Base-by-base conservation (phyloP, 2,329 filamentous ascomycete genomes). In the Xylaria polymorpha region DNA sequence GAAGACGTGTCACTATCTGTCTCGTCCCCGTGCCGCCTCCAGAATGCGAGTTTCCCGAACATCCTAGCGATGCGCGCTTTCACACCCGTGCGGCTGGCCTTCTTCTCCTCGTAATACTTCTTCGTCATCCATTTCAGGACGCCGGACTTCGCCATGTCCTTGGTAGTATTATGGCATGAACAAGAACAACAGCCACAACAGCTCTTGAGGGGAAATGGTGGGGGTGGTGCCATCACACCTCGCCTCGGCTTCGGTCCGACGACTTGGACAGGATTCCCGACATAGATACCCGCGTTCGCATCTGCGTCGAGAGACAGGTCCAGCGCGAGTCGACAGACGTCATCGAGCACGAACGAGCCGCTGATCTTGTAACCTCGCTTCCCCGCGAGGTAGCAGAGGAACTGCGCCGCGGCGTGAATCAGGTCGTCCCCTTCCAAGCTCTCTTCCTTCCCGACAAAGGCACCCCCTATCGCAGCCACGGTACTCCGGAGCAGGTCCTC, bases 41-140 rank as follows among this genome's bases (percentile, higher is more conserved):
- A 73, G 51, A 75, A 76, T 9, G 71, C 71, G 4, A 76, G 69
- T 57, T 66, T 75, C 63, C 56, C 65, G 14, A 75, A 66, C 55
- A 56, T 72, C 20, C 69, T 56, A 3, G 65, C 37, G 15, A 71
- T 62, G 35, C 61, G 53, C 56, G 64, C 68, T 20, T 39, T 69
- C 4, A 67, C 18, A 10, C 51, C 37, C 12, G 14, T 43, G 32
- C 60, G 56, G 29, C 46, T 29, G 1, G 44, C 41, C 25, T 18
- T 35, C 41, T 61, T 53, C 53, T 69, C 64, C 14, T 57, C 18
- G 2, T 57, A 8, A 20, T 65, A 59, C 41, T 56, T 60, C 39
- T 39, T n/a, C 51, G 39, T 35, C 22, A 46, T 50, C 59, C 64
- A 62, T 51, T 56, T 51, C 22, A 64, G 39, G 57, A 59, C 64